A percentile compares a stretch with the other conserved stretches of the same genome.
Evolutionary conservation across 345 rosid species (phyloP).

Genomic region (Excoecaria cochinchinensis): DNA sequence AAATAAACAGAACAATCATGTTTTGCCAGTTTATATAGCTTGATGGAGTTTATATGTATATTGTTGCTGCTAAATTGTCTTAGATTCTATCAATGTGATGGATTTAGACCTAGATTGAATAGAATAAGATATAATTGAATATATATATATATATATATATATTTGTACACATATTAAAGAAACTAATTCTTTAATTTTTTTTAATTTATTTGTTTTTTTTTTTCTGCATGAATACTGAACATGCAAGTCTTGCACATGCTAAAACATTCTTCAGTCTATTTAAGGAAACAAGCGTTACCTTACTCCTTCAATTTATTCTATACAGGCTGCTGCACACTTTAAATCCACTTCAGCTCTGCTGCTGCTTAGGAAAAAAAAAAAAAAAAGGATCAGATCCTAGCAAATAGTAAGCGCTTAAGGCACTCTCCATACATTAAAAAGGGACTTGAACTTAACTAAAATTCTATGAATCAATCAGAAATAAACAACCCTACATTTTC

Average conservation of each 20-base stretch:
- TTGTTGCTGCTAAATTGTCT: not conserved
- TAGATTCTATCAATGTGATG: not conserved
- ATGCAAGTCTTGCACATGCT: not conserved
- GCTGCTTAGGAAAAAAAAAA: not conserved
- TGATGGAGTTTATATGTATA: not conserved
- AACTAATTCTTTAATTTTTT: not conserved
- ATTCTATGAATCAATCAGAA: not conserved
- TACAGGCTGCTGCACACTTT: not conserved
- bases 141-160: too few relatives aligned
- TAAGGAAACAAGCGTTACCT: not conserved
- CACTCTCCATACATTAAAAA: not conserved
- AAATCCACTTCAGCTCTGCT: not conserved
- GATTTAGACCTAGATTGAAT: too few relatives aligned
- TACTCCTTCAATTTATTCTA: not conserved
- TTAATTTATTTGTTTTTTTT: not conserved
- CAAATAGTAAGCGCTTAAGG: not conserved
- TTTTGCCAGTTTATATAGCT: too few relatives aligned
- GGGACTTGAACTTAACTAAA: not conserved
- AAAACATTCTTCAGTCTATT: not conserved
- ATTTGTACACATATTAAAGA: too few relatives aligned
- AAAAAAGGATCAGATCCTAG: constrained; percentile 2
- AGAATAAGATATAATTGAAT: not conserved
- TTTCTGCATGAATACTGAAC: not conserved
- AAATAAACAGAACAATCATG: too few relatives aligned
- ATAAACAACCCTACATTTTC: not conserved